Evolutionary conservation across 129 eudicot genomes (phyloP).

Genomic region (Saposhnikovia divaricata): DNA sequence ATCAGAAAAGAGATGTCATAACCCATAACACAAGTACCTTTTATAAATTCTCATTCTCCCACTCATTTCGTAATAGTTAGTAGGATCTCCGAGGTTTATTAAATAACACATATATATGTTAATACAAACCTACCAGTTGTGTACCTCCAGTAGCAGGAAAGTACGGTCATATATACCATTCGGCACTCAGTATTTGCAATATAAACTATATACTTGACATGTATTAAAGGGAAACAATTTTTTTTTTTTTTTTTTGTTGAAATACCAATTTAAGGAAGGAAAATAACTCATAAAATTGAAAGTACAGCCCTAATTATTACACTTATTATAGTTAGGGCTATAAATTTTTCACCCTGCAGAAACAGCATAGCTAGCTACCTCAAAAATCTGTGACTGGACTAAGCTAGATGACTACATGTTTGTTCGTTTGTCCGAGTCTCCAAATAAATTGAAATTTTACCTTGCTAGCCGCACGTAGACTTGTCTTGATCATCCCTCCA

Average conservation of each 20-base stretch:
- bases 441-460: not conserved
- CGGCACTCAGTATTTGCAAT: too few species aligned
- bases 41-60: not conserved
- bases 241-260: too few species aligned
- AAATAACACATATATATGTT: not conserved
- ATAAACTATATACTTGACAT: too few species aligned
- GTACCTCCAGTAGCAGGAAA: not conserved
- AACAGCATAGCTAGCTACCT: slow-evolving; percentile 10
- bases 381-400: not conserved
- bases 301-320: slow-evolving; percentile 2
- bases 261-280: not conserved
- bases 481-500: slow-evolving; percentile 4
- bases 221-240: too few species aligned
- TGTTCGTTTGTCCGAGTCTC: not conserved
- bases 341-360: not conserved
- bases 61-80: not conserved
- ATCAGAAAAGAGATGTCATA: not conserved
- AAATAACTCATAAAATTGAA: not conserved
- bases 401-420: not conserved
- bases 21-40: not conserved
- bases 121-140: not conserved
- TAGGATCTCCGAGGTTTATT: not conserved
- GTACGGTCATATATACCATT: too few species aligned
- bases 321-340: slow-evolving; percentile 9
- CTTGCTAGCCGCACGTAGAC: not conserved